Evolutionary conservation across 495 filamentous ascomycete species (phyloP), one percentile per base, ranked within the genome.

Genomic region (Pyrenopolyporus hunteri): DNA sequence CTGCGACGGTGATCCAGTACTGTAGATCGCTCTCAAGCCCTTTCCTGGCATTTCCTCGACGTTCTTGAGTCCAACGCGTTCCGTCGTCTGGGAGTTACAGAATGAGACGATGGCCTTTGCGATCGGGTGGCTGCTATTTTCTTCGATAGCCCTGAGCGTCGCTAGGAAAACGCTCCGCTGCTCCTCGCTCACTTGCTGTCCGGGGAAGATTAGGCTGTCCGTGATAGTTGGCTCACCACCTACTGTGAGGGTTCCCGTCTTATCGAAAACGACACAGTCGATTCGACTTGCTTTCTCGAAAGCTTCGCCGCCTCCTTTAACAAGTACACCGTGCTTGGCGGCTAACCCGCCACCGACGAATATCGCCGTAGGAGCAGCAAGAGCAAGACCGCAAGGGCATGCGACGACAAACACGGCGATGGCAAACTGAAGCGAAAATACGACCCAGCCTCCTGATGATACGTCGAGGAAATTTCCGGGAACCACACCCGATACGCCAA

Each of bases 381-480:
- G 86, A 1, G 88, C 93, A 40, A 98, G 84, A 14, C 93, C 94
- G 63, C 93, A 98, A 9, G 93, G 93, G 71, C 93, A 98, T 4
- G 93, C 93, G 29, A 97, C 87, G 26, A 98, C 91, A 73, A 97
- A 97, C 2, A 97, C 93, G 3, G 94, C 85, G 59, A 97, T 97
- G 0, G 93, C 90, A 69, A 98, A 98, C 48, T 93, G 86, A 31
- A 98, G 77, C 14, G 90, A 89, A 84, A 92, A 98, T 13, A 90
- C 87, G 0, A 88, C 80, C 91, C 92, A 96, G 10, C 90, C 89
- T 19, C 90, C 91, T 16, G 84, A 79, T 4, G 82, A 76, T 28
- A 76, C 70, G 42, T 88, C 87, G 7, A 90, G 80, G 64, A 87
- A 96, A 56, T 86, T 80, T 1, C 54, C 63, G 0, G 91, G 85